A percentile compares a stretch with the other conserved stretches of the same genome.
phyloP scores from a whole-genome alignment of 257 asterid species.

The Dorcoceras hygrometricum region DNA sequence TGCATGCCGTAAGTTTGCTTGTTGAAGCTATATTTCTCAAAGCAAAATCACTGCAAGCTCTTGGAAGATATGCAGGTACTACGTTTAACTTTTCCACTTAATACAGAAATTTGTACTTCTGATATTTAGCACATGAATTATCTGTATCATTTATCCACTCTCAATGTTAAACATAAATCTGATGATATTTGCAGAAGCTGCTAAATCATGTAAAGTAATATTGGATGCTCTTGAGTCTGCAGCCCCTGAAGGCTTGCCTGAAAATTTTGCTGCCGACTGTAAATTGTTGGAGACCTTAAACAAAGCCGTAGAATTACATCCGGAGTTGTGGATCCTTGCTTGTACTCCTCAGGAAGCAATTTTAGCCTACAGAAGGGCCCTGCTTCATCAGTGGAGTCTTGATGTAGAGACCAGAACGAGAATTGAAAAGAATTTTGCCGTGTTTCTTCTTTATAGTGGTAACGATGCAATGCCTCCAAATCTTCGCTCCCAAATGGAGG shows the following conservation, averaged over 20 bases:
- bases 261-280: slow-evolving; percentile 49
- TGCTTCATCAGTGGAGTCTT: slow-evolving; percentile 79
- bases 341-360: slow-evolving; percentile 60
- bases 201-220: slow-evolving; percentile 74
- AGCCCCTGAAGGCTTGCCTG: slow-evolving; percentile 69
- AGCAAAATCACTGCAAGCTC: slow-evolving; percentile 78
- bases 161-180: slow-evolving; percentile 10
- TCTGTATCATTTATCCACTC: not conserved
- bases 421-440: slow-evolving; percentile 71
- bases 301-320: slow-evolving; percentile 82
- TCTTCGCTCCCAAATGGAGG: slow-evolving; percentile 77
- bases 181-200: slow-evolving; percentile 60
- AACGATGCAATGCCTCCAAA: slow-evolving; percentile 73
- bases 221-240: slow-evolving; percentile 78
- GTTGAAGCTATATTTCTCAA: slow-evolving; percentile 85
- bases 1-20: slow-evolving; percentile 89
- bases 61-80: slow-evolving; percentile 78
- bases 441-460: slow-evolving; percentile 82
- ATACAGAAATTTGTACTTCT: slow-evolving; percentile 12
- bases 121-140: not conserved
- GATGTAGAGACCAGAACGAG: slow-evolving; percentile 52
- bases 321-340: slow-evolving; percentile 72
- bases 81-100: slow-evolving; percentile 16
- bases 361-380: slow-evolving; percentile 68
- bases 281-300: slow-evolving; percentile 69